phyloP scores from a whole-genome alignment of 805 yeast genomes.

The Yarrowia sp. region DNA sequence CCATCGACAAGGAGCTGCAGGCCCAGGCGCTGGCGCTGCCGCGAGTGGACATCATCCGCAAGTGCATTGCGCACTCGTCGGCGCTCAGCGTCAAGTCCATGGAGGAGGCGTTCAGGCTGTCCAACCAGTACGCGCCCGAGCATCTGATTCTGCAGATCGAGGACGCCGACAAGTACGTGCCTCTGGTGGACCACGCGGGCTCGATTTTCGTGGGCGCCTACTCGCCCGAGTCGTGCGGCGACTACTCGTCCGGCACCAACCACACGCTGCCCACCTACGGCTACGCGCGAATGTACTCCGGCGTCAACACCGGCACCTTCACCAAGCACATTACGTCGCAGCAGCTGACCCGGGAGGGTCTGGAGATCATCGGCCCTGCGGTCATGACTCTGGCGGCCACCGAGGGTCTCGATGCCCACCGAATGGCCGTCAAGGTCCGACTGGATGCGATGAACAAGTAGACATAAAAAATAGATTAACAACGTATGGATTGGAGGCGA shows the following conservation, averaged over 20 bases:
- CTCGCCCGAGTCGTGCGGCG: conserved; percentile 98
- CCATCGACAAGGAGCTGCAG: conserved; percentile 82
- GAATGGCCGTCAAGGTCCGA: conserved; percentile 95
- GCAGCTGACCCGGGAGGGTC: conserved; percentile 84
- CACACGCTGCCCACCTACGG: conserved; percentile 99
- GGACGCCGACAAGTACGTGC: conserved; percentile 75
- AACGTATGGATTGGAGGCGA: no score
- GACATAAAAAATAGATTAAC: conserved; percentile 7
- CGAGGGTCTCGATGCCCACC: conserved; percentile 96
- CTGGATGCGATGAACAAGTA: conserved; percentile 57
- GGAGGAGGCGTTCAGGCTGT: conserved; percentile 83
- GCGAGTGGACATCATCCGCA: conserved; percentile 89
- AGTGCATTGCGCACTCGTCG: conserved; percentile 90
- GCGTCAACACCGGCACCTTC: conserved; percentile 95
- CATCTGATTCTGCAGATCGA: conserved; percentile 92
- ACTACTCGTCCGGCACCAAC: conserved; percentile 96
- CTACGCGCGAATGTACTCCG: conserved; percentile 95
- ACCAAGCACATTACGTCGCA: conserved; percentile 95
- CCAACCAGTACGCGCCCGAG: conserved; percentile 96
- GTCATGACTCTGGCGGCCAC: conserved; percentile 95
- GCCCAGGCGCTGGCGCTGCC: conserved; percentile 84
- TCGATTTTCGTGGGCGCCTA: conserved; percentile 95
- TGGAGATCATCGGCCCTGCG: conserved; percentile 89
- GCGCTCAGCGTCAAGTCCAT: conserved; percentile 71
- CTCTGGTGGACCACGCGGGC: conserved; percentile 88